Base-by-base conservation (phyloP, 371 early-diverging fungal species). In the Chytridium lagenaria region DNA sequence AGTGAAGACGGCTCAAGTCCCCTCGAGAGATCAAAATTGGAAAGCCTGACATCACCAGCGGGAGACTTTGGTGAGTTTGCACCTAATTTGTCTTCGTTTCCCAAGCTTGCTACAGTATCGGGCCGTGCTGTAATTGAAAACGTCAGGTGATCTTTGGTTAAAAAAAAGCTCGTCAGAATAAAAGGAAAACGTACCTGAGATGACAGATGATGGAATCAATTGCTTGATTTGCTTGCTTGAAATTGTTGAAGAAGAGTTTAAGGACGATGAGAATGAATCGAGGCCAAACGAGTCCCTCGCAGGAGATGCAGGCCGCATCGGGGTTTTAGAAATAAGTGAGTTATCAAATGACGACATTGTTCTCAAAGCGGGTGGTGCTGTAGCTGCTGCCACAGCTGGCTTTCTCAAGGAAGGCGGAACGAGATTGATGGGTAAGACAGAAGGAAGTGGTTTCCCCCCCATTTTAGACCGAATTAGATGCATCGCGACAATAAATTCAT, bases 401-500 rank as follows among this genome's bases (percentile, higher is more conserved):
- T 61, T 61, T 61, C 61, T 3, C 2, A 16, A 23, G n/a, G 81
- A 69, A 30, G 86, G 82, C 69, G 81, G 67, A 65, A 85, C 37
- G 33, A 89, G 71, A 10, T 81, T 80, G 3, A 78, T 23, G 3
- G 81, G 81, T 5, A 81, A 50, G 0, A 75, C 66, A 0, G 50
- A 49, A 22, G 84, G 83, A 36, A 83, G 57, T 2, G 78, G 51
- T 30, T 51, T 28, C 22, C 83, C 83, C 30, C 73, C 65, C 77
- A 81, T 78, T 0, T 71, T 71, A 22, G 40, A 3, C 67, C 73
- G 71, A 36, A 85, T 85, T 34, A 85, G 61, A 40, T 77, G 73
- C 84, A 85, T 84, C 34, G 86, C 81, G 19, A 80, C 71, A 2
- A 74, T 75, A 71, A 85, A 85, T 70, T 81, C 86, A 40, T 85